A percentile compares a stretch with the other conserved stretches of the same genome.
Evolutionary conservation across 164 flowering plant genomes (phyloP).

Genomic region (Cinnamomum chago): DNA sequence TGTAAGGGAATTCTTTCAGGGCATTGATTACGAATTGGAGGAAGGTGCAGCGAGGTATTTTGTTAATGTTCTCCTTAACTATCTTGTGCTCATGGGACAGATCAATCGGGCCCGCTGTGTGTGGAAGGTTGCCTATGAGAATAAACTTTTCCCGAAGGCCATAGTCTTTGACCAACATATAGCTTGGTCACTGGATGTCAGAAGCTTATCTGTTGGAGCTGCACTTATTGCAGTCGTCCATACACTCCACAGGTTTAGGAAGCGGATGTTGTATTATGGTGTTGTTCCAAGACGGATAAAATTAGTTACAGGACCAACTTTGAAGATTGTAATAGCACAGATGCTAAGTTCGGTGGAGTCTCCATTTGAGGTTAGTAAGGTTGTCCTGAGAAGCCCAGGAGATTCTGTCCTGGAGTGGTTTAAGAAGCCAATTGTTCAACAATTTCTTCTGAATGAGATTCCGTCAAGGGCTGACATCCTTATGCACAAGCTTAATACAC

Average conservation of each 20-base stretch:
- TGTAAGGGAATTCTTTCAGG: conserved; percentile 88
- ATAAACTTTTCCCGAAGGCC: conserved; percentile 94
- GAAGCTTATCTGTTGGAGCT: conserved; percentile 94
- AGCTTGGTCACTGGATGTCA: conserved; percentile 97
- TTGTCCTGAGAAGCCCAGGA: conserved; percentile 90
- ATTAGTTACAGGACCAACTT: conserved; percentile 88
- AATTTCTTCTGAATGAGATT: conserved; percentile 88
- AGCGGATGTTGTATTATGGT: conserved; percentile 94
- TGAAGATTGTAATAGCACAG: conserved; percentile 90
- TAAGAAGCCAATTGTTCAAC: conserved; percentile 95
- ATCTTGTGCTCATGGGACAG: conserved; percentile 97
- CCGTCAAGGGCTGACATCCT: conserved; percentile 87
- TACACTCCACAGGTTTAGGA: conserved; percentile 92
- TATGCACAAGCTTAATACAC: conserved; percentile 85
- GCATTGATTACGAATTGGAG: conserved; percentile 82
- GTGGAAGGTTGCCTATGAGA: conserved; percentile 97
- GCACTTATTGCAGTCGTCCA: conserved; percentile 93
- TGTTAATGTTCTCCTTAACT: conserved; percentile 91
- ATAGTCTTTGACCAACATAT: conserved; percentile 97
- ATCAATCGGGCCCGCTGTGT: conserved; percentile 99
- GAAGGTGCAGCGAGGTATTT: conserved; percentile 87
- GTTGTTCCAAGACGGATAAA: conserved; percentile 91
- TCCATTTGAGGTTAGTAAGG: conserved; percentile 96
- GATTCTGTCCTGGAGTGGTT: conserved; percentile 94
- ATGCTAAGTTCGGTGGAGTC: conserved; percentile 81